Evolutionary conservation across 208 protist species (phyloP).

Genomic region (Crithidia expoeki): DNA sequence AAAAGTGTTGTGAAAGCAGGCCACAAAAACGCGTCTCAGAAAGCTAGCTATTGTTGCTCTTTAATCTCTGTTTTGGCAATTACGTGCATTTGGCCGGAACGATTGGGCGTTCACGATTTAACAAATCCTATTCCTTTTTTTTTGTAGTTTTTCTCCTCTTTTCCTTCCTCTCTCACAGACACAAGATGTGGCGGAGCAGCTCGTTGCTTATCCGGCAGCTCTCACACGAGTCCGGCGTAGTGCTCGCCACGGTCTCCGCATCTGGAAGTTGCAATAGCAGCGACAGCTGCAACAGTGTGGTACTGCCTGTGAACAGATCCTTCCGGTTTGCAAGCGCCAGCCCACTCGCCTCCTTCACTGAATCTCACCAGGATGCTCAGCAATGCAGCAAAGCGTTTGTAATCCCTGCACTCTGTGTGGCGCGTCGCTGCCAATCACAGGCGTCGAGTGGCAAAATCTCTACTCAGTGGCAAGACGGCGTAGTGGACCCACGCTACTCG

Average conservation of each 20-base stretch:
- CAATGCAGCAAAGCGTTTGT: neutral
- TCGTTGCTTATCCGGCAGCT: neutral
- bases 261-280: neutral
- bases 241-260: neutral
- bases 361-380: neutral
- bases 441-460: conserved; percentile 44
- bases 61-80: no score
- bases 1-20: no score
- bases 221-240: neutral
- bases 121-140: neutral
- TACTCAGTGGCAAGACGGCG: conserved; percentile 68
- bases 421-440: conserved; percentile 69
- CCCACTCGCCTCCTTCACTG: neutral
- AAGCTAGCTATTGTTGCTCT: no score
- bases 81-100: no score
- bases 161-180: neutral
- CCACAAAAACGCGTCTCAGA: no score
- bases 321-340: conserved; percentile 5
- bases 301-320: neutral
- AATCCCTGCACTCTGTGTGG: conserved; percentile 8
- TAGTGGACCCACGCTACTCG: conserved; percentile 76
- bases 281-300: neutral
- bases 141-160: neutral
- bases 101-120: neutral
- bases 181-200: conserved; percentile 11